Evolutionary conservation across 2,329 filamentous ascomycete species (phyloP).

Genomic region (Clonostachys chloroleuca): DNA sequence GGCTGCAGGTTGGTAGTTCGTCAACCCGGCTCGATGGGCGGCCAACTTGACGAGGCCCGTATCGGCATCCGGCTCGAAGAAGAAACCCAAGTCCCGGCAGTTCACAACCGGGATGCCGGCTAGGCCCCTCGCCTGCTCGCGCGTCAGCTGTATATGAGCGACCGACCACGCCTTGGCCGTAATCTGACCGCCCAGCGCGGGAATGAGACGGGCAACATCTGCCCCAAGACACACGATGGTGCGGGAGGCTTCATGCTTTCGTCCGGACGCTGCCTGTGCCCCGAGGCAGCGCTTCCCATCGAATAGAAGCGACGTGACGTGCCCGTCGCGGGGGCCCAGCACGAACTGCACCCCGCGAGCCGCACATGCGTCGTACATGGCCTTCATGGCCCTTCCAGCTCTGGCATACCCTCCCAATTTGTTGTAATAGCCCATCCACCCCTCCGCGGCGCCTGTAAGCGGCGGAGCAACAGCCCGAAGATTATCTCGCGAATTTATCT

Average conservation of each 20-base stretch:
- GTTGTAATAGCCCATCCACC: too few relatives aligned
- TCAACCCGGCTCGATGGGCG: constrained; percentile 52
- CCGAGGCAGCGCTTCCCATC: constrained; percentile 14
- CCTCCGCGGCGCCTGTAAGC: too few relatives aligned
- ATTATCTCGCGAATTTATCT: too few relatives aligned
- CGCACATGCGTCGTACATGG: too few relatives aligned
- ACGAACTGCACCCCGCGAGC: too few relatives aligned
- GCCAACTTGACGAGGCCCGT: constrained; percentile 57
- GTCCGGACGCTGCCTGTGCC: constrained; percentile 14
- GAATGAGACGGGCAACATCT: constrained; percentile 36
- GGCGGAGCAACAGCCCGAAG: too few relatives aligned
- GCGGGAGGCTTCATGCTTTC: constrained; percentile 19
- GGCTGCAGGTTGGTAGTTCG: constrained; percentile 21
- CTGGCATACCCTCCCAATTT: too few relatives aligned
- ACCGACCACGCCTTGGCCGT: constrained; percentile 56
- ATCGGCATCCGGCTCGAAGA: constrained; percentile 58
- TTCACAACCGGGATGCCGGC: constrained; percentile 57
- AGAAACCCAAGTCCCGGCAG: constrained; percentile 58
- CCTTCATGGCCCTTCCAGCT: too few relatives aligned
- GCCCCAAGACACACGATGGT: constrained; percentile 51
- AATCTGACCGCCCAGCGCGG: constrained; percentile 43
- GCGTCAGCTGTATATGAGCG: constrained; percentile 52
- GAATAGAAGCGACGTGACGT: too few relatives aligned
- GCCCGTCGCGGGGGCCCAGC: too few relatives aligned
- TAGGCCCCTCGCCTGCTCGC: constrained; percentile 46